phyloP scores from a whole-genome alignment of 139 green algal genomes.

The Coccomyxa sp. region DNA sequence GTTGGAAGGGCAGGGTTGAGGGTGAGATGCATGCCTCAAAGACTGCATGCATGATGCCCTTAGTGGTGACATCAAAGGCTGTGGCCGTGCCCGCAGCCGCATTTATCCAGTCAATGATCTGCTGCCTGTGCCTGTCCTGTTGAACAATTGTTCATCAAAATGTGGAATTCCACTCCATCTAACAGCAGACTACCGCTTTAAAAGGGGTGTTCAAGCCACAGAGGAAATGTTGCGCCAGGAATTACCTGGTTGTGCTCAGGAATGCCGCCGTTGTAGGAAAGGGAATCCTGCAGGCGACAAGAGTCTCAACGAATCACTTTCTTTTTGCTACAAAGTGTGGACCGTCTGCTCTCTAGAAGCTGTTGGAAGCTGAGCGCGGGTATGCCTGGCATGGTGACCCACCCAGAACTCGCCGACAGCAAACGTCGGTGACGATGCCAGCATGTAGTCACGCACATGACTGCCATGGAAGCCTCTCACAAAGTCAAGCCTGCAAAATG shows the following conservation, averaged over 20 bases:
- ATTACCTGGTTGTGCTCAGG: constrained; percentile 40
- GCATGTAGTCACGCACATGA: constrained; percentile 67
- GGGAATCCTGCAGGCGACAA: constrained; percentile 34
- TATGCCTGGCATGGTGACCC: no score
- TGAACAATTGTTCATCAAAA: constrained; percentile 33
- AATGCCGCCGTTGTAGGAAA: constrained; percentile 13
- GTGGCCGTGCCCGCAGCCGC: constrained; percentile 57
- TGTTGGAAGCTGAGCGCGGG: no score
- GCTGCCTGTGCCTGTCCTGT: constrained; percentile 34
- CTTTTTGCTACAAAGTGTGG: no score
- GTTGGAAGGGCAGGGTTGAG: no score
- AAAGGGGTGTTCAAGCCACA: constrained; percentile 12
- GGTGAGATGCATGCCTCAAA: background rate
- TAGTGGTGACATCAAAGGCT: constrained; percentile 94
- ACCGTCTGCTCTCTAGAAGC: no score
- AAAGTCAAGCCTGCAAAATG: constrained; percentile 48
- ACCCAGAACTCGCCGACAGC: constrained; percentile 75
- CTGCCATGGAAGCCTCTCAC: constrained; percentile 50
- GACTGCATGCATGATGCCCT: constrained; percentile 40
- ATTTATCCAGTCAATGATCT: constrained; percentile 77
- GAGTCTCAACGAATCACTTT: no score
- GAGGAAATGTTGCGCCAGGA: background rate
- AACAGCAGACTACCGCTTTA: background rate
- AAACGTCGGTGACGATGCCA: constrained; percentile 11
- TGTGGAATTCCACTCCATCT: constrained; percentile 10